Base-by-base conservation (phyloP, 2,329 filamentous ascomycete genomes). In the Rosellinia necatrix region DNA sequence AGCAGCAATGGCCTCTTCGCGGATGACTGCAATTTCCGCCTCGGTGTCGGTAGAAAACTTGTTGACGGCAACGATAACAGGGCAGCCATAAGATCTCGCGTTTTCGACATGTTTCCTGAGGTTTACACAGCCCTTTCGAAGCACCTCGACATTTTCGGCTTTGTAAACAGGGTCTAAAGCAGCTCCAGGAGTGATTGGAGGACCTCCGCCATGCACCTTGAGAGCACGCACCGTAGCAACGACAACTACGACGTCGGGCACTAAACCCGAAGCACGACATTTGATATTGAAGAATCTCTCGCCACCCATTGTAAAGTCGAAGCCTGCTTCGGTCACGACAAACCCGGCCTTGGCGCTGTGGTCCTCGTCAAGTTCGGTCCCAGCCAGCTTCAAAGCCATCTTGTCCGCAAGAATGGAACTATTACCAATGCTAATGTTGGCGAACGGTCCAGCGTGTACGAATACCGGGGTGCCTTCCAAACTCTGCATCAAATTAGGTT, bases 271-370 rank as follows among this genome's bases (percentile, higher is more conserved):
- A 8, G 92, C 90, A 58, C 94, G 89, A 78, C 94, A 97, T 82
- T 99, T 99, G 81, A 99, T 97, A 80, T 99, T 97, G 86, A 99
- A 97, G 83, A 99, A 99, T 49, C 94, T 89, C 82, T 99, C 94
- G 61, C 94, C 94, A 63, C 94, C 94, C 94, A 99, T 99, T 68
- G 94, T 97, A 78, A 99, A 99, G 76, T 99, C 94, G 74, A 99
- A 99, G 8, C 94, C 94, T 49, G 94, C 93, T 75, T 99, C 94
- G 1, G 94, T 99, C 32, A 99, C 87, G 19, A 97, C 93, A 68
- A 94, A 97, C 8, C 94, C 94, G 25, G 90, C 85, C 80, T 94
- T 93, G 65, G 87, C 79, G 47, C 85, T 80, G 69, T 92, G 84
- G 67, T 96, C 85, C 78, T 97, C 94, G 63, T 96, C 93, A 5